Evolutionary conservation across 2,329 filamentous ascomycete species (phyloP), one percentile per base, ranked within the genome.

Genomic region (Chrysoporthe puriensis): DNA sequence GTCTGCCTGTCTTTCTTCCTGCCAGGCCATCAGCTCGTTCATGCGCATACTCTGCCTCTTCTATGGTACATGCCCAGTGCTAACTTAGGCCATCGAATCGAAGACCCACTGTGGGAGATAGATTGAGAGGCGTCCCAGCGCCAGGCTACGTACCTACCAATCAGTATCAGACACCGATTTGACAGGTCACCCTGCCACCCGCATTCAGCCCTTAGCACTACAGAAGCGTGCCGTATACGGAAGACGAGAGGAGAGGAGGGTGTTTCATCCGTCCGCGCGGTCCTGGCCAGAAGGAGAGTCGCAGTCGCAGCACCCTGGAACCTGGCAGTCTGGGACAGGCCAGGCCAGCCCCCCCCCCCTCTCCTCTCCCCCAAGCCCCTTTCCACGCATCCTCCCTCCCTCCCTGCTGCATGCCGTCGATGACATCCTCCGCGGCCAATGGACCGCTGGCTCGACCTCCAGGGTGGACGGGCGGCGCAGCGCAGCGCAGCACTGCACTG

Each of bases 201-300:
- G 14, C 26, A 8, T 61, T 14, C 21, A 26, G 40, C 59, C 43
- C 36, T 36, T 21, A 21, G 13, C 54, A n/a, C 26, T 26, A 26
- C 26, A 26, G 26, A 26, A 26, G 26, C 26, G 43, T 16, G 48
- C 21, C 42, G 36, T 42, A 16, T 42, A 18, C 32, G 40, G 34
- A 40, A 21, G 62, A 57, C 18, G 3, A 57, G 40, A n/a, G 52
- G 3, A n/a, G 16, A 18, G 40, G 40, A 36, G 59, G n/a, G 63
- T 59, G 63, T 64, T 64, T 64, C 63, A 64, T 59, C 40, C 43
- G 42, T 64, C 42, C 42, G 18, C 43, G 42, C 63, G 56, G 54
- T 58, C 63, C 50, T 58, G 63, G 21, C 50, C 42, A 32, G 62
- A 44, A 32, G 3, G 62, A 46, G 40, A 32, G 14, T 34, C 32